Evolutionary conservation across 306 rosid species (phyloP).

Genomic region (Aeschynomene evenia): DNA sequence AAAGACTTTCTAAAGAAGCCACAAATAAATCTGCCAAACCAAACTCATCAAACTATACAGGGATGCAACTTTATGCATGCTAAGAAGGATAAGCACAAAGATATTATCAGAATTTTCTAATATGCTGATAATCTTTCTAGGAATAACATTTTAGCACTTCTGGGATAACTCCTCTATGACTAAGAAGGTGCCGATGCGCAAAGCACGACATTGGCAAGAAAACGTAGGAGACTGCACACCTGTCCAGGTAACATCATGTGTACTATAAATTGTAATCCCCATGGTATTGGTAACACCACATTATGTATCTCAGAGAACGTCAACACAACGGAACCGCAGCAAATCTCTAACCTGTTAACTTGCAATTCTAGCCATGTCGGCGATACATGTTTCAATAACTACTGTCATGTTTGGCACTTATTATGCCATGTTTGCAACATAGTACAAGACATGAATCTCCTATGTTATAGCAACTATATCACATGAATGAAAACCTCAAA

Average conservation of each 20-base stretch:
- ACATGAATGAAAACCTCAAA: slow-evolving; percentile 1
- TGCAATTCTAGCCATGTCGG: neutral
- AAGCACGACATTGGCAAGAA: neutral
- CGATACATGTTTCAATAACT: neutral
- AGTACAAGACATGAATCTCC: slow-evolving; percentile 6
- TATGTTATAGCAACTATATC: neutral
- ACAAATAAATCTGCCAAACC: neutral
- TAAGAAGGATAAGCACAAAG: slow-evolving; percentile 12
- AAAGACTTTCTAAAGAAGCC: neutral
- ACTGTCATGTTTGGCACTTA: neutral
- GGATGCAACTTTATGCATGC: neutral
- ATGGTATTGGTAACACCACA: no score
- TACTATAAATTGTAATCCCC: no score
- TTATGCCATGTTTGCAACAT: slow-evolving; percentile 1
- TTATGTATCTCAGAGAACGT: neutral
- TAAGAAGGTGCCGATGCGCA: neutral
- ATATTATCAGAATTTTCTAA: neutral
- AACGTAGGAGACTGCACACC: slow-evolving; percentile 14
- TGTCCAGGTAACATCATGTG: neutral
- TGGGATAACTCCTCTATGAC: neutral
- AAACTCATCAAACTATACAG: neutral
- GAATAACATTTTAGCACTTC: neutral
- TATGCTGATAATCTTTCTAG: neutral
- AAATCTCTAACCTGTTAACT: neutral
- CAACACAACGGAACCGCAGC: neutral